Conservation (phyloP, 352 stramenopile species). For the Labyrinthula sp. region DNA sequence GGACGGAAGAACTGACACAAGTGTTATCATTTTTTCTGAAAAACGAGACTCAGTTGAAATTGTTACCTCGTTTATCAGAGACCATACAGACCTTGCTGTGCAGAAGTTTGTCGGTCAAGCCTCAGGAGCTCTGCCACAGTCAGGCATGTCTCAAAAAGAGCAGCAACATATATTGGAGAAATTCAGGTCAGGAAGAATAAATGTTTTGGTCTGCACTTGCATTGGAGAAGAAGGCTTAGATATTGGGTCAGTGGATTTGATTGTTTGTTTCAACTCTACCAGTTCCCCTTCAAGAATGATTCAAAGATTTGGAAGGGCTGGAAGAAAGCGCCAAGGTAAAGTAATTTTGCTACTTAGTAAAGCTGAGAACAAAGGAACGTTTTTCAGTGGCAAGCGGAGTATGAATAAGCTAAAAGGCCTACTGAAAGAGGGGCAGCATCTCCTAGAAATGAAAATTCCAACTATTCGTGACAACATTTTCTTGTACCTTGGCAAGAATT, state of each 20-base stretch:
- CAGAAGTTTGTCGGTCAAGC: slow-evolving; percentile 76
- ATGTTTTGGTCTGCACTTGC: slow-evolving; percentile 74
- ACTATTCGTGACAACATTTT: no score
- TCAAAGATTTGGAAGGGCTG: slow-evolving; percentile 81
- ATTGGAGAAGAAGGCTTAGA: slow-evolving; percentile 85
- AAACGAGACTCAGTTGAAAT: slow-evolving; percentile 75
- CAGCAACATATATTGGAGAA: slow-evolving; percentile 77
- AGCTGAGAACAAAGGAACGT: slow-evolving; percentile 60
- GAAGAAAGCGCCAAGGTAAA: slow-evolving; percentile 70
- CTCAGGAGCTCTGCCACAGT: slow-evolving; percentile 8
- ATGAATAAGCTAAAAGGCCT: no score
- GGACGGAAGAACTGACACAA: slow-evolving; percentile 41
- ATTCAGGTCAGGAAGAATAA: slow-evolving; percentile 59
- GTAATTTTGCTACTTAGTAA: slow-evolving; percentile 63
- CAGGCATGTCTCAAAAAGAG: slow-evolving; percentile 71
- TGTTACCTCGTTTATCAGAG: slow-evolving; percentile 47
- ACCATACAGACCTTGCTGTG: slow-evolving; percentile 28
- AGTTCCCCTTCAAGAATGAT: slow-evolving; percentile 74
- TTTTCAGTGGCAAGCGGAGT: no score
- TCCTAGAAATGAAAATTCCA: no score
- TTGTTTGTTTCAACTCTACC: slow-evolving; percentile 72
- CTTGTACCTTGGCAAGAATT: no score
- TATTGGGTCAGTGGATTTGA: slow-evolving; percentile 77
- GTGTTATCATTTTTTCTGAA: slow-evolving; percentile 92
- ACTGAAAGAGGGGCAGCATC: no score